phyloP scores from a whole-genome alignment of 192 early-diverging fungal species.

The Coemansia sp. region DNA sequence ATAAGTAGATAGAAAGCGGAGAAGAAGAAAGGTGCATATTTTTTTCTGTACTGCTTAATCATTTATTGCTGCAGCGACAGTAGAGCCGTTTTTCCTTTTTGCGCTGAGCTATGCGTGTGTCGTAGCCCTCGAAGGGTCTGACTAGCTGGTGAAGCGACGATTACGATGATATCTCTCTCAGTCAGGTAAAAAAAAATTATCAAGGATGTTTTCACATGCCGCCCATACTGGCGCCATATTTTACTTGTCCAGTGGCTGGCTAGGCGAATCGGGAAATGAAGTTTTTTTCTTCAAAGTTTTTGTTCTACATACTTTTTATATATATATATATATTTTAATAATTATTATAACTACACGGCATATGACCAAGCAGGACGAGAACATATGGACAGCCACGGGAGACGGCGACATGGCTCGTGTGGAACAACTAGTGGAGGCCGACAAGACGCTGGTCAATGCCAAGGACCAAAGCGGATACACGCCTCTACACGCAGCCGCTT shows the following conservation, averaged over 20 bases:
- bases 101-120: not conserved
- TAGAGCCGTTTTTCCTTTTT: not conserved
- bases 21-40: not conserved
- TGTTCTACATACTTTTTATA: not conserved
- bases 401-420: conserved; percentile 67
- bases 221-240: not conserved
- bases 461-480: conserved; percentile 83
- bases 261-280: not conserved
- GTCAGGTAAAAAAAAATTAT: not conserved
- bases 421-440: conserved; percentile 58
- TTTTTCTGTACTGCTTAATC: not conserved
- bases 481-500: conserved; percentile 76
- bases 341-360: not conserved
- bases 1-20: not conserved
- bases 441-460: conserved; percentile 59
- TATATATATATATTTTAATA: not conserved
- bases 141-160: too few species aligned
- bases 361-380: conserved; percentile 40
- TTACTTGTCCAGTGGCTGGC: not conserved
- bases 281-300: not conserved
- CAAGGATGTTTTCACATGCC: not conserved
- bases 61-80: not conserved
- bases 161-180: too few species aligned
- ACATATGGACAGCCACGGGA: conserved; percentile 71
- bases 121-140: not conserved